Evolutionary conservation across 257 asterid genomes (phyloP), one percentile per base, ranked within the genome.

Genomic region (Cordia subcordata): DNA sequence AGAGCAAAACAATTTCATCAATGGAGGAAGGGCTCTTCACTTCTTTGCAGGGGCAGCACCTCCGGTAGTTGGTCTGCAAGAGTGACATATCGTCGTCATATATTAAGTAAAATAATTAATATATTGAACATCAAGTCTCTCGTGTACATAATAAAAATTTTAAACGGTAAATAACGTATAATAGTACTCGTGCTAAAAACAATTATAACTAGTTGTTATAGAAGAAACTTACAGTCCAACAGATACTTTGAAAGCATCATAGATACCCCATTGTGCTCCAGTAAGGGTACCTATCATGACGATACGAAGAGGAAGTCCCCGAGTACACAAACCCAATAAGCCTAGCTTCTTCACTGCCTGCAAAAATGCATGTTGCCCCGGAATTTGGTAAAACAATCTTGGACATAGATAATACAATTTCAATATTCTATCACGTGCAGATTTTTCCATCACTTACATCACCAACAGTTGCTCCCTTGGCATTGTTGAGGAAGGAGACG

Each of bases 301-400:
- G 16, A 84, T 79, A 67, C 92, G 88, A 8, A 81, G 77, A 58
- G 92, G 92, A 66, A 84, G 92, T 8, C 92, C 92, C 21, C 87
- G 82, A 10, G 86, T 84, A 52, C 81, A 79, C 60, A 84, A 62
- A 22, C 86, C 92, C 88, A 60, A 38, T 53, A 84, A 45, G 20
- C 92, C 92, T 38, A 84, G 71, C 70, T 79, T 84, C 20, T 62
- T 68, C 65, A 84, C 84, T 19, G 92, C 92, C 92, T 84, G 66
- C 0, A 57, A 47, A n/a, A 13, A 61, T 13, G n/a, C 27, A 22
- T 4, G n/a, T 42, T 4, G 10, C 10, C 10, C 47, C 47, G 10
- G 12, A 27, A 6, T 27, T 1, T 3, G 6, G 35, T 3, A 3
- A 14, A 42, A 8, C 47, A 42, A 42, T 42, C 12, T 10, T 42